Evolutionary conservation across 2,329 filamentous ascomycete genomes (phyloP), one percentile per base, ranked within the genome.

Genomic region (Trematosphaeria pertusa): DNA sequence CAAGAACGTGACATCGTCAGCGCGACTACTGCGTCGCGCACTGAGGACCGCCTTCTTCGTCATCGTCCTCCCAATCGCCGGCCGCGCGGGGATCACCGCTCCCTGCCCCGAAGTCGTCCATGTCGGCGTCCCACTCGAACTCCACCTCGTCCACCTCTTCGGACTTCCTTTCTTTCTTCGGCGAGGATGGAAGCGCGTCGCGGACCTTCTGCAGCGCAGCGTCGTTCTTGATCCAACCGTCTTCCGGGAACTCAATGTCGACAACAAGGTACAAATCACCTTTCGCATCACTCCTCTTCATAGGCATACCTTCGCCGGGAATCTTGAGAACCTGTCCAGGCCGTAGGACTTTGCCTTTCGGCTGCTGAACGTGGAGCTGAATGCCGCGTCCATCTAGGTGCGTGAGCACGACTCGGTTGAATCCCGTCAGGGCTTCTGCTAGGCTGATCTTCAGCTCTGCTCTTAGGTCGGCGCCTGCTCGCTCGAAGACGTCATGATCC

Each of bases 351-450:
- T 92, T 88, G 59, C 93, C 93, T 28, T 72, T 58, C 0, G 76
- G 76, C 63, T 88, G 84, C 12, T 89, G 84, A 57, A 94, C 87
- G 43, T 86, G 81, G 36, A 99, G 79, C 47, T 87, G 83, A 48
- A 99, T 93, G 21, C 94, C 94, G 46, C 94, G 85, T 21, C 93
- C 94, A 67, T 99, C 94, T 7, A 99, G 85, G 71, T 99, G 94
- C 63, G 88, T 94, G 53, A 99, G 66, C 1, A 97, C 91, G 4
- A 95, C 89, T 26, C 93, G 85, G 40, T 90, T 90, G 78, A 99
- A 97, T 11, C 94, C 94, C 7, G 85, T 87, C 39, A 99, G 77
- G 0, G 94, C 87, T 72, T 99, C 94, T 8, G 84, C 84, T 11
- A 99, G 79, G 3, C 88, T 89, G 55, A 99, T 81, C 28, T 88